A percentile compares a stretch with the other conserved stretches of the same genome.
These are phyloP conservation scores for Fonsecaea nubica DNA, from an alignment of 2,329 filamentous ascomycete genomes.

Conservation along the genomic window DNA sequence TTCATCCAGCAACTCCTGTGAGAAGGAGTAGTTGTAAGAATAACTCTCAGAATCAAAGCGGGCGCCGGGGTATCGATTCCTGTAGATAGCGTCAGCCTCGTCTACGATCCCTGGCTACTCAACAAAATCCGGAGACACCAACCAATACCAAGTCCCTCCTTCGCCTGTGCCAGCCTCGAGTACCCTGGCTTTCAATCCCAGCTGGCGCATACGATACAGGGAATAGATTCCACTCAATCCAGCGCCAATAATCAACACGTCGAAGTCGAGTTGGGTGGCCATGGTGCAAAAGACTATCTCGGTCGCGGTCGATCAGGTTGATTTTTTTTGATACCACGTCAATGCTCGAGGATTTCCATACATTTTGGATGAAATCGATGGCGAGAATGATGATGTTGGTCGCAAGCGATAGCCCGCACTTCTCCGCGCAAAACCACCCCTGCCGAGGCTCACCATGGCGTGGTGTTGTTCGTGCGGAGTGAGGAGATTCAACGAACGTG, in stretches of 20 bases:
- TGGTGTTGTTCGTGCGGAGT: neutral
- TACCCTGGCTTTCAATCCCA: conserved; percentile 47
- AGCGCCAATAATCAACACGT: conserved; percentile 51
- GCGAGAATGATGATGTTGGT: neutral
- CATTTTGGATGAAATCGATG: neutral
- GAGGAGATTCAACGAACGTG: neutral
- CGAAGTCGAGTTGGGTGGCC: conserved; percentile 44
- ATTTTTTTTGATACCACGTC: neutral
- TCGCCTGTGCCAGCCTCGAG: conserved; percentile 24
- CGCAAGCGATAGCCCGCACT: neutral
- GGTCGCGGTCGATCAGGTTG: neutral
- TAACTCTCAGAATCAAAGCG: conserved; percentile 48
- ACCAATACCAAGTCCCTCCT: conserved; percentile 29
- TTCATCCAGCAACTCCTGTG: conserved; percentile 37
- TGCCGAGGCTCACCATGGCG: conserved; percentile 3
- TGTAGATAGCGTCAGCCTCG: neutral
- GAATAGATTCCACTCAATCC: conserved; percentile 53
- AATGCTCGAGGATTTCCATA: neutral
- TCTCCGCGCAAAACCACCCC: neutral
- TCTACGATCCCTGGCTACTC: neutral
- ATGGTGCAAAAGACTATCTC: neutral
- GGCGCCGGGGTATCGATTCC: conserved; percentile 33
- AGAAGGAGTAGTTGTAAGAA: conserved; percentile 43
- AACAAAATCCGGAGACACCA: neutral
- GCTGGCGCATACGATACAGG: conserved; percentile 51